These are phyloP conservation scores for Glycine latifolia DNA, from an alignment of 306 rosid species.

Conservation along the genomic window DNA sequence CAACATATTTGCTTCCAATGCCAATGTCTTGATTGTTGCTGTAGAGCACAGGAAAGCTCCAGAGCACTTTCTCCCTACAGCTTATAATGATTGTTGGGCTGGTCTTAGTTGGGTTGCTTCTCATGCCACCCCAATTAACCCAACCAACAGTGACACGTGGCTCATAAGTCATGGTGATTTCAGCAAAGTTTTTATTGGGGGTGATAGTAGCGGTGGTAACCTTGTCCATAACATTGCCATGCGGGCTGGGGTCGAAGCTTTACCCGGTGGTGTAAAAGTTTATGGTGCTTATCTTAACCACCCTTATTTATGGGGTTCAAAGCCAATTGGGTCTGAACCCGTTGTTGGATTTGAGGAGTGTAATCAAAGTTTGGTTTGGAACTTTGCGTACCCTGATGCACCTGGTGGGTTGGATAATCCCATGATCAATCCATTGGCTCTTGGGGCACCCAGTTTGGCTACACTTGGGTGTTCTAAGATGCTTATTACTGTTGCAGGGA, in stretches of 20 bases:
- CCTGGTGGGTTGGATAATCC: conserved; percentile 52
- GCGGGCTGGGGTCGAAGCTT: conserved; percentile 56
- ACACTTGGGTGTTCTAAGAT: conserved; percentile 40
- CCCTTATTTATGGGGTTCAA: conserved; percentile 57
- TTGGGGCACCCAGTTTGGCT: conserved; percentile 49
- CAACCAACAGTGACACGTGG: conserved; percentile 55
- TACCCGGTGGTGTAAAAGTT: conserved; percentile 49
- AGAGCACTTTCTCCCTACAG: conserved; percentile 54
- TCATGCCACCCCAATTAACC: background rate
- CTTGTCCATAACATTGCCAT: conserved; percentile 55
- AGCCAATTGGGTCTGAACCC: conserved; percentile 41
- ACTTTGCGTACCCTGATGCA: conserved; percentile 39
- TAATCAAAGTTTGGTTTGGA: conserved; percentile 26
- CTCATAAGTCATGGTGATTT: conserved; percentile 47
- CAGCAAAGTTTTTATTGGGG: conserved; percentile 50
- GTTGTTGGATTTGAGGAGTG: background rate
- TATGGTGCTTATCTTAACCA: conserved; percentile 55
- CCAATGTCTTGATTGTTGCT: conserved; percentile 46
- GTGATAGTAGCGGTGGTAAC: conserved; percentile 63
- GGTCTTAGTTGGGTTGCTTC: conserved; percentile 59
- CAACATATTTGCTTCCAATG: conserved; percentile 48
- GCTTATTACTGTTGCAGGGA: conserved; percentile 46
- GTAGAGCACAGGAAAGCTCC: conserved; percentile 61
- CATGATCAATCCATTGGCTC: conserved; percentile 46
- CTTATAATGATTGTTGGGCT: conserved; percentile 55